Base-by-base conservation (phyloP, 345 rosid genomes). In the Viola odorata region DNA sequence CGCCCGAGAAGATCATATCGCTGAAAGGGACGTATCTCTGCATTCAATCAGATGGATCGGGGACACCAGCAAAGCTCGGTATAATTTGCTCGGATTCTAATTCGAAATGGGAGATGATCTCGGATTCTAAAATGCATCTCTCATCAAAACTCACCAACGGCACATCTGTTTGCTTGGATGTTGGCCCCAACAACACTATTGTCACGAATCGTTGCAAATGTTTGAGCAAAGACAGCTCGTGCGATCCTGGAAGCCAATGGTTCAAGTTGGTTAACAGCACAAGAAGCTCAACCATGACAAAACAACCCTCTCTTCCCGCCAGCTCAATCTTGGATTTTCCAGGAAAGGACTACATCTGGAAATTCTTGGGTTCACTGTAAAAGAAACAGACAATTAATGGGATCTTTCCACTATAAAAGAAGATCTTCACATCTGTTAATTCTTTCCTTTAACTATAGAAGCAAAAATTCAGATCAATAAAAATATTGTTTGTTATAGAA, bases 41-140 rank as follows among this genome's bases (percentile, higher is more conserved):
- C 84, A 60, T 95, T 58, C 84, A 80, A 66, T 86, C 84, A 16
- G 76, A 53, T 42, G 70, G 67, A 38, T 12, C 62, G 12, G 74
- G 75, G 11, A 77, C 71, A 4, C 78, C 77, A 6, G 81, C 83
- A 40, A 75, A 49, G 17, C 81, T 95, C 32, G 69, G 84, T 40
- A 53, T 72, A 3, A 66, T 68, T 5, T 90, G 97, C 73, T 48
- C 77, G 0, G 81, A 54, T 4, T 11, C 76, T 0, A 53, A 61
- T 65, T 82, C 96, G 3, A 78, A 51, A 64, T 95, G 99, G 99
- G 78, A 79, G 8, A 56, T 50, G 0, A 68, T 91, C 50, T 84
- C 99, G 0, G 96, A 88, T 54, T 91, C 99, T 2, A 79, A 74
- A 62, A 81, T 94, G 96, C 97, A 88, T 60, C 81, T 94, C 0